Conservation (phyloP, 1,284 basidiomycete genomes). For the Ustilago cynodontis region DNA sequence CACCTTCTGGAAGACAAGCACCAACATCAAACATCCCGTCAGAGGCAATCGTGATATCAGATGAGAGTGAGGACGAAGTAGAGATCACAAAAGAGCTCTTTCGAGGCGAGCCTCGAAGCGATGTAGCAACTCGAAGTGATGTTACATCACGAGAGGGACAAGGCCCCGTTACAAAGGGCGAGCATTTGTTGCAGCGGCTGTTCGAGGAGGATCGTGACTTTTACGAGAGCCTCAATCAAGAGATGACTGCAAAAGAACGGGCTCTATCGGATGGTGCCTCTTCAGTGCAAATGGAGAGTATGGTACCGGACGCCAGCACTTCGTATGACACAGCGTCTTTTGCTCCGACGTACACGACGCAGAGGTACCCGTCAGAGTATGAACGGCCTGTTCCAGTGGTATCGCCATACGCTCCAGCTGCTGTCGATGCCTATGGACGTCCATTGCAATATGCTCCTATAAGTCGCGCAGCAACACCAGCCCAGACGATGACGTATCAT, state of each 20-base stretch:
- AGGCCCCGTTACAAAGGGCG: neutral
- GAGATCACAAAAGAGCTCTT: constrained; percentile 5
- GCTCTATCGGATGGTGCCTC: constrained; percentile 2
- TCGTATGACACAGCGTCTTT: constrained; percentile 24
- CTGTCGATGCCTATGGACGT: constrained; percentile 8
- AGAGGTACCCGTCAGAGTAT: neutral
- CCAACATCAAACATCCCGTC: neutral
- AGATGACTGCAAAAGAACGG: constrained; percentile 6
- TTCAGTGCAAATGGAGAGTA: constrained; percentile 23
- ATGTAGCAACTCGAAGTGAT: neutral
- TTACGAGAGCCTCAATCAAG: constrained; percentile 13
- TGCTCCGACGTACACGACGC: constrained; percentile 8
- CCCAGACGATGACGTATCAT: neutral
- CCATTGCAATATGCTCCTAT: constrained; percentile 8
- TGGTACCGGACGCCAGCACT: constrained; percentile 28
- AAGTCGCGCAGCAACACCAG: neutral
- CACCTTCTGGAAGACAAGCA: neutral
- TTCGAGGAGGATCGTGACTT: constrained; percentile 1
- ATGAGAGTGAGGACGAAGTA: constrained; percentile 24
- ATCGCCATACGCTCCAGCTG: neutral
- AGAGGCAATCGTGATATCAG: constrained; percentile 40
- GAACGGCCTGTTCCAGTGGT: neutral
- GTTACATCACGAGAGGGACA: neutral
- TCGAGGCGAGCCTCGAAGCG: neutral
- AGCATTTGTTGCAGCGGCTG: neutral